Evolutionary conservation across 2,329 filamentous ascomycete species (phyloP).

Genomic region (Monilinia fructicola): DNA sequence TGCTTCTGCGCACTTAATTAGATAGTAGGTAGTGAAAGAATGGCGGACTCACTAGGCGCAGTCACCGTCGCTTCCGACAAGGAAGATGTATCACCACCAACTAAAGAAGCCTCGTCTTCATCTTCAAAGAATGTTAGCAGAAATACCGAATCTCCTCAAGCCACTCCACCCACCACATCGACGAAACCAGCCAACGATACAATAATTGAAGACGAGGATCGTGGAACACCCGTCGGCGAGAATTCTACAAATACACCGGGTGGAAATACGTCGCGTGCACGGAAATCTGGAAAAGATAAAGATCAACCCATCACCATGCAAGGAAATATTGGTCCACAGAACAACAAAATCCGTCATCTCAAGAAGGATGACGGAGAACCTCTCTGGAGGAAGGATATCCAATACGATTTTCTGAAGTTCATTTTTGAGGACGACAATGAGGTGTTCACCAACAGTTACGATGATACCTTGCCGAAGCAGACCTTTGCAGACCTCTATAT

Average conservation of each 20-base stretch:
- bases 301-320: conserved; percentile 36
- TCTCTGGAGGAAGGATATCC: conserved; percentile 83
- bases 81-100: conserved; percentile 23
- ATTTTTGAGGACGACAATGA: conserved; percentile 72
- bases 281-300: conserved; percentile 29
- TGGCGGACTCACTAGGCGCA: conserved; percentile 21
- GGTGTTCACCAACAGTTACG: conserved; percentile 89
- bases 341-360: conserved; percentile 71
- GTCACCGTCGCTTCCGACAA: conserved; percentile 34
- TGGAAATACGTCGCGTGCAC: conserved; percentile 29
- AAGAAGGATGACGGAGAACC: conserved; percentile 90
- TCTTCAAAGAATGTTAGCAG: conserved; percentile 36
- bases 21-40: conserved; percentile 12
- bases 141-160: conserved; percentile 32
- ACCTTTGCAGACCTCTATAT: conserved; percentile 96
- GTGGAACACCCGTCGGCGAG: conserved; percentile 33
- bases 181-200: conserved; percentile 32
- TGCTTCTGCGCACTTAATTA: not conserved
- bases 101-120: conserved; percentile 27
- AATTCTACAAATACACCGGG: conserved; percentile 29
- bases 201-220: conserved; percentile 39
- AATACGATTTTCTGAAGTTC: conserved; percentile 79
- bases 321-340: conserved; percentile 14
- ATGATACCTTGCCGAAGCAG: conserved; percentile 57
- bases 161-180: conserved; percentile 29